A percentile compares a stretch with the other conserved stretches of the same genome.
Evolutionary conservation across 352 stramenopile species (phyloP).

Genomic region (Phytophthora pluvialis): DNA sequence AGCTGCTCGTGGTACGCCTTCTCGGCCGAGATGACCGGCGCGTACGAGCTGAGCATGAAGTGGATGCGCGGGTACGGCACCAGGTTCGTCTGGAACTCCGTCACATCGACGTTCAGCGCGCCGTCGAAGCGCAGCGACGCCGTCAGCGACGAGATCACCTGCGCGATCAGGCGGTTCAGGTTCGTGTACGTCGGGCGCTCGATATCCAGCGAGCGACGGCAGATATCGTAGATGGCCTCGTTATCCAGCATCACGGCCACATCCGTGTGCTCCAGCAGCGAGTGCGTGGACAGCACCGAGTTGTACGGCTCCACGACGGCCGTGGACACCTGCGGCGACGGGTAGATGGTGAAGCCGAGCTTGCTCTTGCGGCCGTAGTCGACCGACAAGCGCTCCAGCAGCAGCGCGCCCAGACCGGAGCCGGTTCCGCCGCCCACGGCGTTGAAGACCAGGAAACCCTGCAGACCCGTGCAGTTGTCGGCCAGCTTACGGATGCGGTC

Average conservation of each 20-base stretch:
- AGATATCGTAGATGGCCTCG: slow-evolving; percentile 41
- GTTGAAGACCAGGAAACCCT: slow-evolving; percentile 99
- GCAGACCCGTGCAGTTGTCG: slow-evolving; percentile 97
- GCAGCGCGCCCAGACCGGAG: slow-evolving; percentile 96
- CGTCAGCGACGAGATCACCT: slow-evolving; percentile 98
- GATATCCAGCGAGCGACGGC: slow-evolving; percentile 80
- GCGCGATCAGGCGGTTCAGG: slow-evolving; percentile 97
- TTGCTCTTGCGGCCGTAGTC: slow-evolving; percentile 99
- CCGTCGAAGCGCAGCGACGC: slow-evolving; percentile 98
- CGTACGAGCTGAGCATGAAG: slow-evolving; percentile 99
- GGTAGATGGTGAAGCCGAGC: slow-evolving; percentile 98
- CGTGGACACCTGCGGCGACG: slow-evolving; percentile 88
- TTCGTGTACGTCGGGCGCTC: slow-evolving; percentile 99
- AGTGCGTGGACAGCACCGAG: slow-evolving; percentile 95
- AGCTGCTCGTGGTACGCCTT: slow-evolving; percentile 98
- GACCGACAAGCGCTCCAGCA: slow-evolving; percentile 97
- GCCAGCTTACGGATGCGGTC: slow-evolving; percentile 98
- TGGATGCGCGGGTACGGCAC: slow-evolving; percentile 99
- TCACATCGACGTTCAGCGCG: slow-evolving; percentile 98
- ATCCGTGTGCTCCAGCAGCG: slow-evolving; percentile 97
- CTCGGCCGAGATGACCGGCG: slow-evolving; percentile 97
- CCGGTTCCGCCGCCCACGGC: slow-evolving; percentile 97
- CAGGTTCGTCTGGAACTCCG: slow-evolving; percentile 99
- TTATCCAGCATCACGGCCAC: slow-evolving; percentile 62
- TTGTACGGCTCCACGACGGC: slow-evolving; percentile 99